phyloP scores from a whole-genome alignment of 192 early-diverging fungal species.

The Coemansia sp. region DNA sequence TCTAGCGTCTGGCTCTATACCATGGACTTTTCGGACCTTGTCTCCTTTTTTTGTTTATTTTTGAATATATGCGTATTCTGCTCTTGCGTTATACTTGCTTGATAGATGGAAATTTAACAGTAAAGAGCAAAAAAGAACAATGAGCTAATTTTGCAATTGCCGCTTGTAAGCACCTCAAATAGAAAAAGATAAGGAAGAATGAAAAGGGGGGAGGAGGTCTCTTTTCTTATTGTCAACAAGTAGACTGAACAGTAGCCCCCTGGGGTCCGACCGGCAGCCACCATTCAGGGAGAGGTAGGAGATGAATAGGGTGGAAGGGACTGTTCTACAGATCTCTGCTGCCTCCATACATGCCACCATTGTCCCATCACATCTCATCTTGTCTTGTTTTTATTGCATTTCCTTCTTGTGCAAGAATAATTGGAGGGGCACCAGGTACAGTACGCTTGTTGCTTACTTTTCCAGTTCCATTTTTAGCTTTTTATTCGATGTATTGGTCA shows the following conservation, averaged over 20 bases:
- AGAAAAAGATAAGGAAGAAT: too few relatives aligned
- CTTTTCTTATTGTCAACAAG: not conserved
- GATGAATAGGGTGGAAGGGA: not conserved
- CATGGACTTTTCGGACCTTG: too few relatives aligned
- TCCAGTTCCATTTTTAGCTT: too few relatives aligned
- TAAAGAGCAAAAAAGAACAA: not conserved
- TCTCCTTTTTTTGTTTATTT: too few relatives aligned
- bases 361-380: too few relatives aligned
- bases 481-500: too few relatives aligned
- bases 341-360: not conserved
- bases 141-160: not conserved
- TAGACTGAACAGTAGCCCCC: not conserved
- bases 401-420: too few relatives aligned
- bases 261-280: conserved; percentile 1
- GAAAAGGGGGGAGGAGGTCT: too few relatives aligned
- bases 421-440: not conserved
- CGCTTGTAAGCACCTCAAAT: too few relatives aligned
- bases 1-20: too few relatives aligned
- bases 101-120: not conserved
- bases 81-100: not conserved
- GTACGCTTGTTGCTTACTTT: not conserved
- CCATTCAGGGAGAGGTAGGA: not conserved
- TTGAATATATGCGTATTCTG: not conserved
- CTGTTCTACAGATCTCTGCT: not conserved
- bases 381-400: not conserved